Base-by-base conservation (phyloP, 257 asterid species). In the Capsicum pubescens region DNA sequence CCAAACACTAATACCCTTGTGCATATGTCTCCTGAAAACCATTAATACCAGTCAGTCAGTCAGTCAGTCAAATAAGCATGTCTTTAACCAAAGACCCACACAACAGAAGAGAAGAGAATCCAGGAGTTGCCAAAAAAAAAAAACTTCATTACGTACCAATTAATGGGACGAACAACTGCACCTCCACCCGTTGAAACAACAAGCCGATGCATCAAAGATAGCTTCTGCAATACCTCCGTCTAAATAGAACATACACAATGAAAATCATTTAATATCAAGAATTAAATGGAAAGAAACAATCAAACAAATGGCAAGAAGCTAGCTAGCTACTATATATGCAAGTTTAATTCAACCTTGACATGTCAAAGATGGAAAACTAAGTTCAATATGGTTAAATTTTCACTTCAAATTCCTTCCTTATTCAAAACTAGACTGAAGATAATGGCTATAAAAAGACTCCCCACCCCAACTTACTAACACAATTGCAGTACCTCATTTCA, bases 141-240 rank as follows among this genome's bases (percentile, higher is more conserved):
- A 6, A 55, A 6, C 21, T 10, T 68, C 8, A 63, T 42, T 83
- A 77, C 10, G 76, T 96, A 96, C 98, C 99, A 94, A 91, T 96
- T 96, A 84, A 92, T 85, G 79, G 95, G 94, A 85, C 97, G 97
- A 84, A 93, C 88, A 84, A 96, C 98, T n/a, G 97, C 98, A 86
- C 98, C 98, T 78, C 99, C 99, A 79, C 98, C 99, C 0, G 98
- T 93, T 86, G 99, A 96, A 88, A 94, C 90, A 86, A 96, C 95
- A 84, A 93, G 84, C 54, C 89, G 90, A 39, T 89, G 94, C 97
- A 90, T 92, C 82, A 71, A 77, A 66, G 99, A 94, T 79, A 94
- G 86, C 90, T 92, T 92, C 77, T 81, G 85, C 87, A 96, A 82
- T 54, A 88, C 93, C 89, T 93, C 93, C 1, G 98, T 93, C 99